A percentile compares a stretch with the other conserved stretches of the same genome.
Evolutionary conservation across 2,329 filamentous ascomycete species (phyloP).

Genomic region (Microsporum canis): DNA sequence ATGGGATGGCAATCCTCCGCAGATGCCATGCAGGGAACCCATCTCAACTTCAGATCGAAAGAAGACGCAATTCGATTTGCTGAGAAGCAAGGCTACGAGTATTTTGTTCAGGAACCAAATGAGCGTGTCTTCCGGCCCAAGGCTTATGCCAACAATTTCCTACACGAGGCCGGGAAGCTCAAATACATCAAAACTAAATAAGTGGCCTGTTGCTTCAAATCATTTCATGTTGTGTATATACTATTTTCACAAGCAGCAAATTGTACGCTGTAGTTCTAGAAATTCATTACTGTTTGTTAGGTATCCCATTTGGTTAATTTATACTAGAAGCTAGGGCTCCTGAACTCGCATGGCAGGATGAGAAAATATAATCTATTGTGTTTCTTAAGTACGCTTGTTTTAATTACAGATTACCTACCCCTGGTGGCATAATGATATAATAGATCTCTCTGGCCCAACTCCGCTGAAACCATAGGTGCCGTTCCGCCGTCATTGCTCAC

Average conservation of each 20-base stretch:
- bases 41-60: conserved; percentile 81
- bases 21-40: conserved; percentile 89
- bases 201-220: conserved; percentile 21
- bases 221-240: conserved; percentile 10
- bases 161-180: conserved; percentile 72
- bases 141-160: conserved; percentile 93
- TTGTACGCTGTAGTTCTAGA: not conserved
- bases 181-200: conserved; percentile 79
- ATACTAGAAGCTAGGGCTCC: too few species aligned
- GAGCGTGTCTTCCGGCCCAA: conserved; percentile 76
- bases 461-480: not conserved
- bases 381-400: not conserved
- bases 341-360: too few species aligned
- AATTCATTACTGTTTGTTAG: not conserved
- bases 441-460: not conserved
- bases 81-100: conserved; percentile 98
- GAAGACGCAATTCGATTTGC: conserved; percentile 92
- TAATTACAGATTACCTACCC: not conserved
- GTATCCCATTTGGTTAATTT: not conserved
- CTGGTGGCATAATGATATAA: not conserved
- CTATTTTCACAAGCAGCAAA: not conserved
- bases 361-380: not conserved
- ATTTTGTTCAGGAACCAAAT: conserved; percentile 96
- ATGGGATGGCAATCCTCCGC: conserved; percentile 98
- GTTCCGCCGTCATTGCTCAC: not conserved